These are phyloP conservation scores for Leccinum imitatum DNA, from an alignment of 768 basidiomycete genomes.

Conservation along the genomic window DNA sequence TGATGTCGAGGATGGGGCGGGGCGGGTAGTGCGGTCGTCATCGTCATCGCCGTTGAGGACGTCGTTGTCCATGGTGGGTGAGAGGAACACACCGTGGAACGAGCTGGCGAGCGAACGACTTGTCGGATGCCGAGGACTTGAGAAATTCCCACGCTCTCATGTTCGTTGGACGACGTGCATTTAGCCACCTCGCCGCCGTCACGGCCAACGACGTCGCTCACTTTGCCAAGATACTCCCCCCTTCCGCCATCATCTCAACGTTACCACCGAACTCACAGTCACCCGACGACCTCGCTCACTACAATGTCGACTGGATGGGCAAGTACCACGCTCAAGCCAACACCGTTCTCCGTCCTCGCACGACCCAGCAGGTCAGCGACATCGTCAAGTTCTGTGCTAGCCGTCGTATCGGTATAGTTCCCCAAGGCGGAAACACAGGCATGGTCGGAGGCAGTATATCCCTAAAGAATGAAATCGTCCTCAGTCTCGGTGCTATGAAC, in stretches of 20 bases:
- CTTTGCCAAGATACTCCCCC: constrained; percentile 64
- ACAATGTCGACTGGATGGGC: constrained; percentile 95
- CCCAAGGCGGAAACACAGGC: constrained; percentile 98
- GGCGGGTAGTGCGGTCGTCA: neutral
- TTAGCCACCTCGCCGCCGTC: constrained; percentile 46
- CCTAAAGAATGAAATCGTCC: constrained; percentile 79
- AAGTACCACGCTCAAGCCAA: constrained; percentile 86
- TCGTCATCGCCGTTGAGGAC: neutral
- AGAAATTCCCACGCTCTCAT: neutral
- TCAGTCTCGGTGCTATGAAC: constrained; percentile 82
- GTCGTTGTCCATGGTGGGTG: neutral
- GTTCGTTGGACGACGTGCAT: constrained; percentile 10
- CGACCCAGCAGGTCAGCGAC: constrained; percentile 82
- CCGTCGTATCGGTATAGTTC: constrained; percentile 83
- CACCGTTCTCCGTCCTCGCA: constrained; percentile 86
- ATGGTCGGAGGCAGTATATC: constrained; percentile 96
- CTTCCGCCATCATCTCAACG: constrained; percentile 66
- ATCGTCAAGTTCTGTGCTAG: constrained; percentile 87
- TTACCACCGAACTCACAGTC: constrained; percentile 48
- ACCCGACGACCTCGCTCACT: constrained; percentile 68
- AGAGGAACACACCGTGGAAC: neutral
- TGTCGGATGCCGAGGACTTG: neutral
- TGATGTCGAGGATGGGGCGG: neutral
- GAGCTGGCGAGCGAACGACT: neutral
- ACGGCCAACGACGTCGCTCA: constrained; percentile 60